These are phyloP conservation scores for Erythrophleum fordii DNA, from an alignment of 306 rosid species.

Conservation along the genomic window DNA sequence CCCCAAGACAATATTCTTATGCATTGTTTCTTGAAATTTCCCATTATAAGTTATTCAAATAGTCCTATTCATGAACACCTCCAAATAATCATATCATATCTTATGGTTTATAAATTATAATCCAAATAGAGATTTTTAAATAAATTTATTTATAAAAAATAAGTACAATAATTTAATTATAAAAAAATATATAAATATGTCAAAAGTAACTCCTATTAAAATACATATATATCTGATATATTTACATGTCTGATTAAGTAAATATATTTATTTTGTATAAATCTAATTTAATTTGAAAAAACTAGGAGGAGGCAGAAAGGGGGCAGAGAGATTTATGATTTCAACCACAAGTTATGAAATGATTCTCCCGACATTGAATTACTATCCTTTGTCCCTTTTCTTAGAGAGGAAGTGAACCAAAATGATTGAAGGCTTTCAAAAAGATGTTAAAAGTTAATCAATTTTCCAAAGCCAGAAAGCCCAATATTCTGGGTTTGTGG, in stretches of 20 bases:
- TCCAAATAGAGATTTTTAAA: too few species aligned
- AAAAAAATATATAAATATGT: too few species aligned
- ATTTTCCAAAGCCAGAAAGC: conserved; percentile 54
- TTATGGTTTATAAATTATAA: too few species aligned
- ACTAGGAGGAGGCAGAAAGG: neutral
- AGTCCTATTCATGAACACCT: neutral
- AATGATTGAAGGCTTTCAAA: conserved; percentile 45
- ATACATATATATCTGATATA: too few species aligned
- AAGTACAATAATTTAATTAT: too few species aligned
- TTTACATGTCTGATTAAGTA: neutral
- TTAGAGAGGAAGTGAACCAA: conserved; percentile 57
- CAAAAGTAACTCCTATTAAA: too few species aligned
- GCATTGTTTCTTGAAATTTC: neutral
- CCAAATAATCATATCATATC: neutral
- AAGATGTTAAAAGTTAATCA: conserved; percentile 37
- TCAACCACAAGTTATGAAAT: conserved; percentile 47
- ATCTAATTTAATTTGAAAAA: neutral
- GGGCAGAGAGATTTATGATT: conserved; percentile 38
- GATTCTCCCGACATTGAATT: conserved; percentile 53
- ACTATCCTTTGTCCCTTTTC: conserved; percentile 40
- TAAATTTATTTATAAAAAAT: too few species aligned
- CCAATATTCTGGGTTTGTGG: conserved; percentile 64
- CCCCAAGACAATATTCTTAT: neutral
- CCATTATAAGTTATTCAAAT: neutral
- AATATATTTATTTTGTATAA: neutral